Percentiles rank a stretch among this genome's conserved stretches.
phyloP scores from a whole-genome alignment of 257 asterid species.

The Solanum chmielewskii region DNA sequence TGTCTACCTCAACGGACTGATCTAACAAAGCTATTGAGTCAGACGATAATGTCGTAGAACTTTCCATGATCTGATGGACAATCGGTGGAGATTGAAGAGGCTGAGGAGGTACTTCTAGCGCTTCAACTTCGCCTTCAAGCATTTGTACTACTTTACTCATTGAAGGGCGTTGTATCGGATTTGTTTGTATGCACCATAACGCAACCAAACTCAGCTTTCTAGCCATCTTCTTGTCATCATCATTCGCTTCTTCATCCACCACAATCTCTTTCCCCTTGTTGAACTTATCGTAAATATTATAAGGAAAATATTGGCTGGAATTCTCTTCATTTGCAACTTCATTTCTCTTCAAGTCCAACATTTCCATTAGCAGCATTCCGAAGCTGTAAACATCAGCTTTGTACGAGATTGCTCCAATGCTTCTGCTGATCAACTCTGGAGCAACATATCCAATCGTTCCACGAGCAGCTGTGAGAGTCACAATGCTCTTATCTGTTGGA shows the following conservation, averaged over 20 bases:
- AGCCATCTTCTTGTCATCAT: no score
- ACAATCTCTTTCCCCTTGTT: no score
- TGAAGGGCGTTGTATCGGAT: no score
- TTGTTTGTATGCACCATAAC: no score
- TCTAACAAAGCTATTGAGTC: neutral
- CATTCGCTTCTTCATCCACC: no score
- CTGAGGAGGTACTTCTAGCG: no score
- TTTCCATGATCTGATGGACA: no score
- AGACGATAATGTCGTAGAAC: constrained; percentile 20
- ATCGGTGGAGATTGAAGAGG: no score
- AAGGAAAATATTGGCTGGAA: neutral
- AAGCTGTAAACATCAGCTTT: neutral
- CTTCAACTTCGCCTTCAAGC: no score
- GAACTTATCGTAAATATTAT: neutral
- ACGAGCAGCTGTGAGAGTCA: neutral
- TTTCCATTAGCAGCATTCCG: neutral
- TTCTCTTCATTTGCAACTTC: neutral
- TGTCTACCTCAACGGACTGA: neutral
- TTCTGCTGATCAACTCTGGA: neutral
- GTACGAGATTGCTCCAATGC: neutral
- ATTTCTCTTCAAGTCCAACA: neutral
- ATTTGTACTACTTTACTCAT: no score
- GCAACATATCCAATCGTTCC: neutral
- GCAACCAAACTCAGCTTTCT: no score
- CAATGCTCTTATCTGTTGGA: neutral